Conservation (phyloP, 1,139 yeast genomes). For the Taphrina confusa region DNA sequence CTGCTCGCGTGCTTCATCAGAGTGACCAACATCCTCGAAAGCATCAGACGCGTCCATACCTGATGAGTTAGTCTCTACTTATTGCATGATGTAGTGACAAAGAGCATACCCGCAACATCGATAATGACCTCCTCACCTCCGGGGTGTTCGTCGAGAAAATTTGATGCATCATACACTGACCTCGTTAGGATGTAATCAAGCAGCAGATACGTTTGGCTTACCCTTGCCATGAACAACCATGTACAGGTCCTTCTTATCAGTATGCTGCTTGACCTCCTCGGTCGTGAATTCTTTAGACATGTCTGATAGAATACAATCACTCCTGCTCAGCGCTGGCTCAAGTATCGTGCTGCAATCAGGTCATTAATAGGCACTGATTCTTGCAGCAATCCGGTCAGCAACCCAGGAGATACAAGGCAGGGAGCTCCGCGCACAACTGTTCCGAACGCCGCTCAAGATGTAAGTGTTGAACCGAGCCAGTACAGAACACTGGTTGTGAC, state of each 20-base stretch:
- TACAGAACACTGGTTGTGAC: too few relatives aligned
- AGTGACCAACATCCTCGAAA: slow-evolving; percentile 95
- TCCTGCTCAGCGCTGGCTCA: too few relatives aligned
- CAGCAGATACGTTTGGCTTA: neutral
- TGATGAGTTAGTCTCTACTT: neutral
- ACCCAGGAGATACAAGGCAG: neutral
- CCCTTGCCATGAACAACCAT: slow-evolving; percentile 77
- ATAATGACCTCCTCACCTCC: slow-evolving; percentile 97
- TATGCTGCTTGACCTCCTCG: slow-evolving; percentile 79
- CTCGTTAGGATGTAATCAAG: neutral
- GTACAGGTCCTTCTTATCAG: slow-evolving; percentile 79
- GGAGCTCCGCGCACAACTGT: too few relatives aligned
- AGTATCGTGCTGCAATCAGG: too few relatives aligned
- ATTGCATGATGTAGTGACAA: neutral
- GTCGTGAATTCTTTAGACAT: slow-evolving; percentile 52
- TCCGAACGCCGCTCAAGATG: too few relatives aligned
- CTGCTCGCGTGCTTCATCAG: slow-evolving; percentile 88
- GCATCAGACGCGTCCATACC: slow-evolving; percentile 84
- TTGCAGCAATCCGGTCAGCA: slow-evolving; percentile 3
- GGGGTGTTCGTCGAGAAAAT: slow-evolving; percentile 91
- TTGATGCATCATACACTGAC: slow-evolving; percentile 74
- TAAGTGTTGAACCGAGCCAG: too few relatives aligned
- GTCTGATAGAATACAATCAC: too few relatives aligned
- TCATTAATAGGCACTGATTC: too few relatives aligned
- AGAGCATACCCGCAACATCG: slow-evolving; percentile 71